These are phyloP conservation scores for Boletus rubropictus DNA, from an alignment of 768 basidiomycete species.

Conservation along the genomic window DNA sequence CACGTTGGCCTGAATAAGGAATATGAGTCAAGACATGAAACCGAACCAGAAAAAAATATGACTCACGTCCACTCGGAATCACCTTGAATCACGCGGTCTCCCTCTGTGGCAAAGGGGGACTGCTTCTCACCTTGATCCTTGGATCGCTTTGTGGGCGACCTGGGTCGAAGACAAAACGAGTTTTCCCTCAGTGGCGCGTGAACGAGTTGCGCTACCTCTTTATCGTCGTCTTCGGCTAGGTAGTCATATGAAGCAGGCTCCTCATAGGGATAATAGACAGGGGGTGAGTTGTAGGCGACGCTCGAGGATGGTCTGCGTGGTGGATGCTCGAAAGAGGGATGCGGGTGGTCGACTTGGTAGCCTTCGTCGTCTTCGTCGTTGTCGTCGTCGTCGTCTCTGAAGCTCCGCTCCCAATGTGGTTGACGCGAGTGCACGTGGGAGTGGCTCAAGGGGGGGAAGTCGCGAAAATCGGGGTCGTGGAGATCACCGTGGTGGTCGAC, in stretches of 20 bases:
- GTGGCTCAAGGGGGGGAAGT: constrained; percentile 44
- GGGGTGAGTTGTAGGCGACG: constrained; percentile 17
- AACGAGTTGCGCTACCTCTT: constrained; percentile 17
- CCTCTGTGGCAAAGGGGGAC: neutral
- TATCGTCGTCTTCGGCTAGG: constrained; percentile 25
- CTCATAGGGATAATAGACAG: constrained; percentile 23
- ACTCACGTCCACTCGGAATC: constrained; percentile 34
- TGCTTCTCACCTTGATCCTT: constrained; percentile 20
- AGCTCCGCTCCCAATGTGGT: constrained; percentile 33
- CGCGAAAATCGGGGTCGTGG: constrained; percentile 63
- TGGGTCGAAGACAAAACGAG: constrained; percentile 9
- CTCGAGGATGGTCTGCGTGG: constrained; percentile 24
- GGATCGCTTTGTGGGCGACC: constrained; percentile 17
- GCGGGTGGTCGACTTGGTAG: constrained; percentile 11
- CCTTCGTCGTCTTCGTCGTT: constrained; percentile 24
- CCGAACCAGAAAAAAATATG: neutral
- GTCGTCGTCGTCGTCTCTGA: constrained; percentile 25
- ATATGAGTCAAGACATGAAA: neutral
- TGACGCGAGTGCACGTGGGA: constrained; percentile 20
- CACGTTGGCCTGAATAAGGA: constrained; percentile 47
- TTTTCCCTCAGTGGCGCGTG: constrained; percentile 27
- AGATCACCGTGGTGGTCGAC: constrained; percentile 58
- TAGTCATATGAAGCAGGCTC: constrained; percentile 29
- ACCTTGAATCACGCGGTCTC: constrained; percentile 9
- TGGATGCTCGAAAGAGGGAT: constrained; percentile 17